A percentile compares a stretch with the other conserved stretches of the same genome.
Conservation (phyloP, 208 protist species). For the Crithidia fasciculata region DNA sequence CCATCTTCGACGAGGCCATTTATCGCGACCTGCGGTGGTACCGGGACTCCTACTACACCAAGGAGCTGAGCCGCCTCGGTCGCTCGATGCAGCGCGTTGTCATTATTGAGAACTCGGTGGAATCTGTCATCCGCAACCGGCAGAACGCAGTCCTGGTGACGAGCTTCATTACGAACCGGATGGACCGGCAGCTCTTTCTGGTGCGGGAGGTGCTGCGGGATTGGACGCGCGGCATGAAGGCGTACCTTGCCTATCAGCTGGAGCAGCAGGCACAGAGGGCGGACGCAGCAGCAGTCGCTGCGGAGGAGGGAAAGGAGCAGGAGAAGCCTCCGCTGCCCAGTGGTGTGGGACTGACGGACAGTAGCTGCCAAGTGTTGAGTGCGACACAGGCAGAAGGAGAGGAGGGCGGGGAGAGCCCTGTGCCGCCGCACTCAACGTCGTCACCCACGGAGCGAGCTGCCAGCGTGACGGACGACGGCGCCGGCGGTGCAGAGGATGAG, state of each 20-base stretch:
- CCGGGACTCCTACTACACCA: conserved; percentile 81
- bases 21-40: conserved; percentile 91
- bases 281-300: conserved; percentile 7
- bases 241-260: conserved; percentile 6
- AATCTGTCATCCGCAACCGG: conserved; percentile 82
- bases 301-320: neutral
- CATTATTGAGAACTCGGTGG: conserved; percentile 92
- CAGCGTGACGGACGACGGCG: neutral
- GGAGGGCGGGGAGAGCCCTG: conserved; percentile 16
- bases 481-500: neutral
- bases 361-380: neutral
- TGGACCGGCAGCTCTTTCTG: conserved; percentile 76
- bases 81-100: conserved; percentile 70
- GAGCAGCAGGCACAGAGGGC: conserved; percentile 10
- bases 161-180: conserved; percentile 78
- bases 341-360: neutral
- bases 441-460: neutral
- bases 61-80: conserved; percentile 85
- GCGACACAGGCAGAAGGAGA: conserved; percentile 20
- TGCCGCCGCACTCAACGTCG: conserved; percentile 16
- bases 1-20: conserved; percentile 84
- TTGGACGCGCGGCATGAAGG: conserved; percentile 57
- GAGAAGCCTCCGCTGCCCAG: too few relatives aligned
- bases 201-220: conserved; percentile 71
- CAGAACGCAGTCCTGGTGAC: conserved; percentile 85